Conservation (phyloP, 2,329 filamentous ascomycete genomes). For the Colletotrichum tamarilloi region DNA sequence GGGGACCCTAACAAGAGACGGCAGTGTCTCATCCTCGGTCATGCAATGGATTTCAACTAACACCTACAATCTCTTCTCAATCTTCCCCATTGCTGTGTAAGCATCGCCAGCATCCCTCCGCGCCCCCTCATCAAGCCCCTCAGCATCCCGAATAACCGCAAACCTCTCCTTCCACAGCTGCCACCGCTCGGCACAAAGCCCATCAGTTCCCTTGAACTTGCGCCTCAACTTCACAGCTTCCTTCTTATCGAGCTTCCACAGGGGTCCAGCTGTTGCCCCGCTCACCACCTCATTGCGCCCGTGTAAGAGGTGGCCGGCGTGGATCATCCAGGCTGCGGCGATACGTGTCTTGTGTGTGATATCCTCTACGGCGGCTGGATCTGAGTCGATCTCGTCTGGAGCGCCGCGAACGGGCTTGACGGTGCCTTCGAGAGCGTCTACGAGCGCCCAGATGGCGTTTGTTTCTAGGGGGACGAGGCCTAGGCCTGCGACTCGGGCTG, state of each 20-base stretch:
- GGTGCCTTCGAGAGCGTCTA: neutral
- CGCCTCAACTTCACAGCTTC: slow-evolving; percentile 28
- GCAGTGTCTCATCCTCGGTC: no score
- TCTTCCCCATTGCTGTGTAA: neutral
- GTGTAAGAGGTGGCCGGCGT: neutral
- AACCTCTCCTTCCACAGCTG: slow-evolving; percentile 38
- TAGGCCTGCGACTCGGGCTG: neutral
- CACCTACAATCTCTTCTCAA: no score
- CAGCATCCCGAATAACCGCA: slow-evolving; percentile 21
- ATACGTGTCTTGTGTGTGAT: neutral
- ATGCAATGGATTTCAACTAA: no score
- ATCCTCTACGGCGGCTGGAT: neutral
- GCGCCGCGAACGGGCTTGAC: neutral
- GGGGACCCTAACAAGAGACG: no score
- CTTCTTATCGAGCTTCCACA: slow-evolving; percentile 37
- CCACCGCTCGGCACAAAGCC: slow-evolving; percentile 35
- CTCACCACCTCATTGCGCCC: neutral
- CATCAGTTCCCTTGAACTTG: slow-evolving; percentile 34
- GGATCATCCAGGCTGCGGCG: neutral
- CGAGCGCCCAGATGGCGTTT: neutral
- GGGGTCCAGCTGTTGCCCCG: slow-evolving; percentile 35
- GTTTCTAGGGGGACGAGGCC: neutral
- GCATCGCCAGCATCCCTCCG: neutral
- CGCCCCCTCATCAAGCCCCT: slow-evolving; percentile 20
- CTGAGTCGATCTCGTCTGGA: neutral